A percentile compares a stretch with the other conserved stretches of the same genome.
Conservation (phyloP, 2,329 filamentous ascomycete genomes). For the Sporothrix pallida region DNA sequence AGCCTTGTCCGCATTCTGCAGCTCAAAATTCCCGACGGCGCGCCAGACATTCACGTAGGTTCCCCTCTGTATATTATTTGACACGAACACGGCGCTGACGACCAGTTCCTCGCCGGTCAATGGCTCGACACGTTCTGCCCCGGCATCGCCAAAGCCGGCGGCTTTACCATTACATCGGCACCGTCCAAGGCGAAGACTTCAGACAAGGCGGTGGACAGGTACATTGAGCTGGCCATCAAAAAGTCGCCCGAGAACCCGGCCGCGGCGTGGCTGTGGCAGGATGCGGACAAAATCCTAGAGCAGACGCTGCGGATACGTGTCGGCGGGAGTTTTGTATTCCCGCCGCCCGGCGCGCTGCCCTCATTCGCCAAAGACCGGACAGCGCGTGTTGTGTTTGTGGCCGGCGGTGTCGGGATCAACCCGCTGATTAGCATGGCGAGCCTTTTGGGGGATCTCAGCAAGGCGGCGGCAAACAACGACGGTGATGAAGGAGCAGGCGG, state of each 20-base stretch:
- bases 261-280: conserved; percentile 76
- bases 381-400: conserved; percentile 70
- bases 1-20: conserved; percentile 70
- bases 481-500: neutral
- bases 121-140: conserved; percentile 87
- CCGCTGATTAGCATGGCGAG: conserved; percentile 77
- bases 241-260: conserved; percentile 71
- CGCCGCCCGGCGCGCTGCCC: conserved; percentile 60
- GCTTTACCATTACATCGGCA: conserved; percentile 85
- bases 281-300: conserved; percentile 58
- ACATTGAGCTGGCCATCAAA: conserved; percentile 81
- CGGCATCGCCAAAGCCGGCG: conserved; percentile 70
- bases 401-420: conserved; percentile 83
- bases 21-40: conserved; percentile 60
- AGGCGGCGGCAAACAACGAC: conserved; percentile 28
- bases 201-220: conserved; percentile 42
- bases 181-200: conserved; percentile 58
- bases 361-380: conserved; percentile 39
- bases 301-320: conserved; percentile 69
- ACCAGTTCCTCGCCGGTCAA: conserved; percentile 77
- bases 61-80: conserved; percentile 35
- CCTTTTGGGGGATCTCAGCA: conserved; percentile 57
- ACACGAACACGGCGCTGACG: conserved; percentile 36
- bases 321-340: conserved; percentile 82
- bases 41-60: conserved; percentile 55